These are phyloP conservation scores for Umbelopsis vinacea DNA, from an alignment of 192 early-diverging fungal genomes.

Conservation along the genomic window DNA sequence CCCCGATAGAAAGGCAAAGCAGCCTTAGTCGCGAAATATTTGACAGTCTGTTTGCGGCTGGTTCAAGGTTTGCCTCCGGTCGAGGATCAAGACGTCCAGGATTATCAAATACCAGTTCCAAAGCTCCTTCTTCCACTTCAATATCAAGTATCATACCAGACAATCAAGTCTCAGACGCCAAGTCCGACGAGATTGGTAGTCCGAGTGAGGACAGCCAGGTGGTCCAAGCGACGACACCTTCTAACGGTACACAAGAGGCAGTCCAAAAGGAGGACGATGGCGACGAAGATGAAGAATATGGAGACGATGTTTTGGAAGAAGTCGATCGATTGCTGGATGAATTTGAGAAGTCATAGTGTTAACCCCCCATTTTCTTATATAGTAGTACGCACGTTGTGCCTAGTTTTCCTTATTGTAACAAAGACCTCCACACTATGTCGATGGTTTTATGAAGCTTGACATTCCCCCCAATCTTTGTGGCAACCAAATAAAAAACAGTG, in stretches of 20 bases:
- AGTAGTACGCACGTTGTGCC: background rate
- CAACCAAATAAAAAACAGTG: too few species aligned
- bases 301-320: conserved; percentile 48
- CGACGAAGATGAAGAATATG: conserved; percentile 35
- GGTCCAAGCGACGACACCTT: background rate
- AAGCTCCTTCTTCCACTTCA: conserved; percentile 13
- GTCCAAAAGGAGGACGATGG: conserved; percentile 12
- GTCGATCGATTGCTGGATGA: conserved; percentile 43
- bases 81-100: conserved; percentile 31
- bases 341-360: conserved; percentile 15
- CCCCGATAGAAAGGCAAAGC: conserved; percentile 51
- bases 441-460: too few species aligned
- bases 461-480: too few species aligned
- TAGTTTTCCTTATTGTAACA: too few species aligned
- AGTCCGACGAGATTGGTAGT: conserved; percentile 32
- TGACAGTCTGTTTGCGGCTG: conserved; percentile 58
- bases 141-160: background rate
- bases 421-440: too few species aligned
- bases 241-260: background rate
- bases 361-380: background rate
- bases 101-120: background rate
- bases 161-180: conserved; percentile 39
- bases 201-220: background rate
- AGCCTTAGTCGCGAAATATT: conserved; percentile 60
- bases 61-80: conserved; percentile 51